Evolutionary conservation across 768 basidiomycete species (phyloP), one percentile per base, ranked within the genome.

Genomic region (Leccinum longicurvipes): DNA sequence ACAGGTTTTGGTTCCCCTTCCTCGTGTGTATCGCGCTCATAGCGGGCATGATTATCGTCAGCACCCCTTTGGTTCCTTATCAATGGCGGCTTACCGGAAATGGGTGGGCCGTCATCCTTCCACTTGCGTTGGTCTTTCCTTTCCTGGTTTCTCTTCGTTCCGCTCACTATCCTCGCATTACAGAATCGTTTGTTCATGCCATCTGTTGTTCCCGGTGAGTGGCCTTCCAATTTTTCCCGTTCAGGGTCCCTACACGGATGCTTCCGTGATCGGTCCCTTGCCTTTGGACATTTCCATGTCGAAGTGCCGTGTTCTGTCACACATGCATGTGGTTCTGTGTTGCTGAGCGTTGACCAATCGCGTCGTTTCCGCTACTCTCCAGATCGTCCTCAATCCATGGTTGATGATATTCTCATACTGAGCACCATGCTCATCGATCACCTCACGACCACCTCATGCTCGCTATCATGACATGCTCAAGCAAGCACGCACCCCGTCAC

Each of bases 381-480:
- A 88, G 79, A 87, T 95, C 60, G 86, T 91, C 42, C 81, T 94
- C 56, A 94, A 94, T 63, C 92, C 91, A 7, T 91, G 87, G 87
- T 76, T 93, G 54, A 90, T 91, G 87, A 88, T 91, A 53, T 92
- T 93, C 74, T 86, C 84, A 0, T 82, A 80, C 62, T 70, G 36
- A 59, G 47, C 55, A n/a, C 41, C 45, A n/a, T 48, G 47, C 39
- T n/a, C 6, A 36, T 14, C 50, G 48, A 23, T 39, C 27, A 46
- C 65, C 59, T 31, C 47, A 44, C 57, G 10, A 14, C 51, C 34
- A 27, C 56, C 56, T 51, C 62, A 15, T 64, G 59, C n/a, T 42
- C 45, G 19, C n/a, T 19, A 15, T 45, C 19, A 12, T 41, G 23
- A 9, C 51, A 39, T 34, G 31, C 27, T 29, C 47, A 12, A 29